Evolutionary conservation across 108 stramenopile species (phyloP).

Genomic region (Hondaea fermentalgiana): DNA sequence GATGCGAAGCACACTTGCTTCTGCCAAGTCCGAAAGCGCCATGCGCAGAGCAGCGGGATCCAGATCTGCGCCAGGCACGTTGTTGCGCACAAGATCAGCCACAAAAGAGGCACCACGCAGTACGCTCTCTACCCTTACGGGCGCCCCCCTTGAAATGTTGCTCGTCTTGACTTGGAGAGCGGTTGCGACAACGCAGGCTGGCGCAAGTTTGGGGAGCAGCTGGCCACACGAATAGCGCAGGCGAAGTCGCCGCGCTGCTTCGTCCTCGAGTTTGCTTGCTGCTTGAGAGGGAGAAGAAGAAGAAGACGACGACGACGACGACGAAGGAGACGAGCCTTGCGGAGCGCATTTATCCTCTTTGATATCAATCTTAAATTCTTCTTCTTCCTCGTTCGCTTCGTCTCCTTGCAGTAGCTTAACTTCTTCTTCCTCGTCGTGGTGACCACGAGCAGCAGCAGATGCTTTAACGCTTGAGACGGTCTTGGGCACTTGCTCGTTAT

Average conservation of each 20-base stretch:
- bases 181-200: background rate
- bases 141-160: background rate
- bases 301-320: no score
- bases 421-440: no score
- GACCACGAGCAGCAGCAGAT: no score
- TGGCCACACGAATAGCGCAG: background rate
- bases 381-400: no score
- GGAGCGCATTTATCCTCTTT: no score
- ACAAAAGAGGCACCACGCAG: background rate
- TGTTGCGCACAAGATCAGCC: background rate
- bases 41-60: background rate
- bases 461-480: no score
- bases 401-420: no score
- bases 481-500: no score
- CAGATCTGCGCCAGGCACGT: background rate
- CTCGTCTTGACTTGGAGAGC: background rate
- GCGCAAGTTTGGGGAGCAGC: background rate
- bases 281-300: no score
- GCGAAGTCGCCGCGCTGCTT: background rate
- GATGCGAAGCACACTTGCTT: background rate
- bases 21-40: background rate
- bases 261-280: background rate
- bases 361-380: no score
- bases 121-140: background rate
- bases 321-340: no score